Evolutionary conservation across 169 alveolate genomes (phyloP).

Genomic region (Toxoplasma gondii): DNA sequence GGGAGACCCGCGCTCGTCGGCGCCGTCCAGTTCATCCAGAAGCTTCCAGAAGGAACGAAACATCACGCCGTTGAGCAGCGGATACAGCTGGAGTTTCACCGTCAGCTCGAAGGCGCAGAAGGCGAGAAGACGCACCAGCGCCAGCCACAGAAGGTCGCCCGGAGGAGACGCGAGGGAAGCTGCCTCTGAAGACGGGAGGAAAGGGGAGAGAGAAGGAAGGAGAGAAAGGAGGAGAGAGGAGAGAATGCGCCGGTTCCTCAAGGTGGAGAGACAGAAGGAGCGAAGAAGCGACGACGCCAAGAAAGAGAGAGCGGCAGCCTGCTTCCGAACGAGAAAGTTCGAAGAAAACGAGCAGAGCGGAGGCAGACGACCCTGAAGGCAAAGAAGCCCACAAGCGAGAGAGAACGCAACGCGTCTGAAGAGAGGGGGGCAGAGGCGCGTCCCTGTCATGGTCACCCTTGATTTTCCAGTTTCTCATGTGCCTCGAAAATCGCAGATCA

Average conservation of each 20-base stretch:
- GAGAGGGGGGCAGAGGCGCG: too few species aligned
- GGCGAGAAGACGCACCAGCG: neutral
- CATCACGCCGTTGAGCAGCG: neutral
- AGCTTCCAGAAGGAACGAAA: neutral
- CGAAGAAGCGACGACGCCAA: neutral
- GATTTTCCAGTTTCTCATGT: too few species aligned
- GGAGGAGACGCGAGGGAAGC: neutral
- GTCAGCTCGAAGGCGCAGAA: neutral
- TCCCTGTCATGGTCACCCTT: too few species aligned
- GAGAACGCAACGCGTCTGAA: too few species aligned
- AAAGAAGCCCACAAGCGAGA: neutral
- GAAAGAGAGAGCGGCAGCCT: neutral
- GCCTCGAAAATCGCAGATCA: too few species aligned
- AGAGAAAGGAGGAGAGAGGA: neutral
- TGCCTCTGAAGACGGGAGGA: neutral
- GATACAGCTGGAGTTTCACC: neutral
- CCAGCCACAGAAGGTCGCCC: neutral
- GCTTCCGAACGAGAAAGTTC: neutral
- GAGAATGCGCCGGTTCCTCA: neutral
- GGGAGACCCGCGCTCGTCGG: neutral
- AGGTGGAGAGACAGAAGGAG: neutral
- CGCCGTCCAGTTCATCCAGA: neutral
- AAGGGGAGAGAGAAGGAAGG: neutral
- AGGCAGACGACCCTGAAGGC: neutral
- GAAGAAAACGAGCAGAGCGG: neutral